Base-by-base conservation (phyloP, 2,329 filamentous ascomycete genomes). In the Neonectria coccinea region DNA sequence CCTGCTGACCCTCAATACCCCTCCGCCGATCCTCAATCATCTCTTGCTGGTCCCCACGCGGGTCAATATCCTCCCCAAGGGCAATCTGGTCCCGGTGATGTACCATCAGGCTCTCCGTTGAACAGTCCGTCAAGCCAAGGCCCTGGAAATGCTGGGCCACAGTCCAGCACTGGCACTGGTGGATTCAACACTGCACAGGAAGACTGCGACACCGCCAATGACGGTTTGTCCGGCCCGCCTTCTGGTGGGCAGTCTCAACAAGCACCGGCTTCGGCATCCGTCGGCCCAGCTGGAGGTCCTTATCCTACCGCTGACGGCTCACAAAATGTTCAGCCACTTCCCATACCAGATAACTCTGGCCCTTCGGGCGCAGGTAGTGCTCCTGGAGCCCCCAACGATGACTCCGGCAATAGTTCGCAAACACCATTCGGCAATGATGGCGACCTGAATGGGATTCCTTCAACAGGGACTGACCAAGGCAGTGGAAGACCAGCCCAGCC, bases 181-280 rank as follows among this genome's bases (percentile, higher is more conserved):
- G 44, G 20, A 10, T 4, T 10, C 11, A 51, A 31, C 25, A 6
- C 55, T 18, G 39, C 33, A 9, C 48, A 51, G 27, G 41, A 59
- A 59, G 65, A 66, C 44, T 65, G 59, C 25, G 47, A 53, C 8
- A 12, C 56, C 18, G 39, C 39, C 14, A 33, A 39, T 18, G 18
- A 45, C 31, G 33, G 36, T 11, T 41, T 54, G 18, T 16, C 45
- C 33, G 27, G 22, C 27, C 14, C 12, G 8, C n/a, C 39, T n/a
- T 48, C 58, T n/a, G 54, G 55, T 22, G 57, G 54, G 31, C 56
- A 58, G 20, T 33, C 62, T 45, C 52, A 56, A 12, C 59, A 56
- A 20, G 29, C 29, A 25, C 44, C 56, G 12, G 20, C 2, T 29
- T 51, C 51, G 8, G 29, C 33, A 33, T 25, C 56, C 7, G 41